phyloP scores from a whole-genome alignment of 2,329 filamentous ascomycete species.

The Aspergillus terreus region DNA sequence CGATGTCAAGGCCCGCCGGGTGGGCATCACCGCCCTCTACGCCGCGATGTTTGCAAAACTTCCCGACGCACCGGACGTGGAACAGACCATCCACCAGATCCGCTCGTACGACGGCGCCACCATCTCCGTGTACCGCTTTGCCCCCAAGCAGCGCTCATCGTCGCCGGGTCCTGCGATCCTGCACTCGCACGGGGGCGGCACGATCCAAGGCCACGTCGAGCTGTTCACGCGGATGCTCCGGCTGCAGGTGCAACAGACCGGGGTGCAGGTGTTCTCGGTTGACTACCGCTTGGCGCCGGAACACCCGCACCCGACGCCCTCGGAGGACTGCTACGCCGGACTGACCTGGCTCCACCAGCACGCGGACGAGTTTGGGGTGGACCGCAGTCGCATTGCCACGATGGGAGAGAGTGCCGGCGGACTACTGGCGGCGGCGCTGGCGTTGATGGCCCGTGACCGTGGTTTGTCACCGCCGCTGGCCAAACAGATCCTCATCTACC shows the following conservation, averaged over 20 bases:
- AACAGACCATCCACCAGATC: constrained; percentile 12
- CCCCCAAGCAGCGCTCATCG: constrained; percentile 5
- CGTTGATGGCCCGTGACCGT: constrained; percentile 37
- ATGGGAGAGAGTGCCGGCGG: constrained; percentile 45
- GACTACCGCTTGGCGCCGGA: constrained; percentile 26
- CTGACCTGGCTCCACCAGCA: constrained; percentile 39
- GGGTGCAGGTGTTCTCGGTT: constrained; percentile 22
- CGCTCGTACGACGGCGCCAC: constrained; percentile 17
- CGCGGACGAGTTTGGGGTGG: constrained; percentile 39
- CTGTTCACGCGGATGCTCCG: constrained; percentile 11
- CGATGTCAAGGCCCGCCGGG: constrained; percentile 12
- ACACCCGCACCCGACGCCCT: constrained; percentile 16
- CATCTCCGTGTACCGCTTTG: constrained; percentile 18
- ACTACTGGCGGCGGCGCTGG: constrained; percentile 38
- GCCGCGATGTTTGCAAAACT: constrained; percentile 9
- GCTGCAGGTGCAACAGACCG: constrained; percentile 13
- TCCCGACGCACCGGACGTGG: constrained; percentile 14
- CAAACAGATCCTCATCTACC: constrained; percentile 45
- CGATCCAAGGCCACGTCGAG: constrained; percentile 16
- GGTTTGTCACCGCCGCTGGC: constrained; percentile 26
- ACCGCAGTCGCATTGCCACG: constrained; percentile 38
- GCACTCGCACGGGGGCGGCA: constrained; percentile 25
- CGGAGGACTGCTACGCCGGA: constrained; percentile 25
- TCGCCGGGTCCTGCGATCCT: constrained; percentile 16
- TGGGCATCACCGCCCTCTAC: constrained; percentile 6